Percentiles rank a stretch among this genome's conserved stretches.
Conservation (phyloP, 257 asterid genomes). For the Haberlea rhodopensis region DNA sequence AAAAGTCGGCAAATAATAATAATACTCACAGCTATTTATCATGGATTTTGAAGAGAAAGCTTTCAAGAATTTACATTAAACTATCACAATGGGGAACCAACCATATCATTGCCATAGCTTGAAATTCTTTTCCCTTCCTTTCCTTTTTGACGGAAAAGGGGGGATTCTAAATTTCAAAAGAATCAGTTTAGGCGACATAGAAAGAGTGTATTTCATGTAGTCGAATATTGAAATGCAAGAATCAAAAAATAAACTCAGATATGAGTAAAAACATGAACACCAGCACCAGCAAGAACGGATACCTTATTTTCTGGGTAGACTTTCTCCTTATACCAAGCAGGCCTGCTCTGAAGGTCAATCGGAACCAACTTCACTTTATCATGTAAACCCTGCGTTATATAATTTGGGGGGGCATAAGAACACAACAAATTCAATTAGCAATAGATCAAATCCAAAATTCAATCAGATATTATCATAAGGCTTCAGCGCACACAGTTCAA, state of each 20-base stretch:
- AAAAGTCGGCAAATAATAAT: not conserved
- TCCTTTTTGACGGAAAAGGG: not conserved
- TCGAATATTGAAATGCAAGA: not conserved
- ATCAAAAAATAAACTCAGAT: conserved; percentile 10
- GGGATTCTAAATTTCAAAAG: not conserved
- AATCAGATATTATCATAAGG: not conserved
- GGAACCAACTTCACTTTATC: conserved; percentile 57
- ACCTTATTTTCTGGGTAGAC: conserved; percentile 61
- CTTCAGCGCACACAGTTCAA: not conserved
- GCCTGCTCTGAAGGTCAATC: conserved; percentile 49
- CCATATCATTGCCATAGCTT: not conserved
- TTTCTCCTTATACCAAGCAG: conserved; percentile 75
- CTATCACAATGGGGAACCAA: not conserved
- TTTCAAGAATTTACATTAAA: not conserved
- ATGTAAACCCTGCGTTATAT: conserved; percentile 42
- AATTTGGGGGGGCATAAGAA: not conserved
- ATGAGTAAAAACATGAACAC: not conserved
- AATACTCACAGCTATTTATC: not conserved
- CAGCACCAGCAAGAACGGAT: not conserved
- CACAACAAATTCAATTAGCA: conserved; percentile 14
- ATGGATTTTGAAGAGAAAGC: not conserved
- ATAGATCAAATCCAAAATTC: not conserved
- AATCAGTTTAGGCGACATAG: not conserved
- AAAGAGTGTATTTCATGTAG: not conserved
- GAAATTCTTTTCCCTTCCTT: not conserved